These are phyloP conservation scores for Acacia acuminata DNA, from an alignment of 306 rosid species.

Conservation along the genomic window DNA sequence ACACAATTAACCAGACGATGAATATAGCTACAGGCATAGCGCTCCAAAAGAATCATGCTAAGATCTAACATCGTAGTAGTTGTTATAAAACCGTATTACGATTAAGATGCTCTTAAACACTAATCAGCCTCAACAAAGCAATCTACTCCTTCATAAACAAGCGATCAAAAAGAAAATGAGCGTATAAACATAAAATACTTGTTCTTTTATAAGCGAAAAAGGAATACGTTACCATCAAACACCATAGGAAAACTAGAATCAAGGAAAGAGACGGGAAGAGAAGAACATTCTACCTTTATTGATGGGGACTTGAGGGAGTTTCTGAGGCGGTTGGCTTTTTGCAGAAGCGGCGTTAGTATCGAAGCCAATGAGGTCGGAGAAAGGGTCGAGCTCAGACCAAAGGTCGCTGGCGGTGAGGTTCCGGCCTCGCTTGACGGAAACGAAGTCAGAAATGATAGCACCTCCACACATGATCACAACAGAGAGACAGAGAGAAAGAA, in stretches of 20 bases:
- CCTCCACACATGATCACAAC: conserved; percentile 78
- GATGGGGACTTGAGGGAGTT: not conserved
- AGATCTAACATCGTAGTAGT: not conserved
- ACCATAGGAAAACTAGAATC: not conserved
- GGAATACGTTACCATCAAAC: not conserved
- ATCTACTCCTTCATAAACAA: not conserved
- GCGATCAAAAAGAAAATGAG: not conserved
- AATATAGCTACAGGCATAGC: not conserved
- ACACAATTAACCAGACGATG: not conserved
- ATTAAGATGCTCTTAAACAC: not conserved
- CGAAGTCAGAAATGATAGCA: conserved; percentile 77
- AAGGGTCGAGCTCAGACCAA: conserved; percentile 68
- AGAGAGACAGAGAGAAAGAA: not conserved
- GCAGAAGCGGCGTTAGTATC: conserved; percentile 11
- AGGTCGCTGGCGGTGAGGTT: conserved; percentile 40
- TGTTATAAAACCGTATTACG: not conserved
- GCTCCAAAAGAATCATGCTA: not conserved
- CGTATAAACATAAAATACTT: not conserved
- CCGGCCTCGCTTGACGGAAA: conserved; percentile 55
- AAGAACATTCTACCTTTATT: conserved; percentile 33
- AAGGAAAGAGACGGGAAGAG: not conserved
- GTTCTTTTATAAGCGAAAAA: not conserved
- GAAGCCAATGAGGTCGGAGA: conserved; percentile 62
- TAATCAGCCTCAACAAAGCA: not conserved
- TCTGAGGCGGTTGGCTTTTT: not conserved